These are phyloP conservation scores for Mallotus japonicus DNA, from an alignment of 441 rosid species.

Conservation along the genomic window DNA sequence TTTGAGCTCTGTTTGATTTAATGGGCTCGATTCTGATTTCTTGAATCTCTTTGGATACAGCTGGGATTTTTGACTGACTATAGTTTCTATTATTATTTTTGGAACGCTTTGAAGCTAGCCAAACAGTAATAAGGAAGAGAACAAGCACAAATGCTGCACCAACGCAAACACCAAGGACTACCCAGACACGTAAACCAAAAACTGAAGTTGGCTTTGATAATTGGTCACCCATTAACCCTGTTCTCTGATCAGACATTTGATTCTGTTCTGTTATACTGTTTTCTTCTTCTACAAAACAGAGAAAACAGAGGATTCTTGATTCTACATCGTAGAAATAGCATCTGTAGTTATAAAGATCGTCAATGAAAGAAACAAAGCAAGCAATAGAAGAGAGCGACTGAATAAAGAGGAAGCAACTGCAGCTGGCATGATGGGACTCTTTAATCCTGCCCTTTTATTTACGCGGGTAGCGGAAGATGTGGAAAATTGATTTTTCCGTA, in stretches of 20 bases:
- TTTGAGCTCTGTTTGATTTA: slow-evolving; percentile 14
- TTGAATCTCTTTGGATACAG: slow-evolving; percentile 56
- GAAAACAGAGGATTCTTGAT: slow-evolving; percentile 6
- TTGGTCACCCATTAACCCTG: slow-evolving; percentile 41
- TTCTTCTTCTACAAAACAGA: neutral
- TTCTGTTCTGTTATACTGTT: neutral
- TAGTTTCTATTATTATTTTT: slow-evolving; percentile 25
- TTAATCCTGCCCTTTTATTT: neutral
- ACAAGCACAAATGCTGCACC: slow-evolving; percentile 71
- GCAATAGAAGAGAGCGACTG: slow-evolving; percentile 2
- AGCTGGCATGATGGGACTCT: slow-evolving; percentile 39
- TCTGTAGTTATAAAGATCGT: neutral
- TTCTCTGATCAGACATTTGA: slow-evolving; percentile 32
- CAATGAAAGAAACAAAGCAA: neutral
- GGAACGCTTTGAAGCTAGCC: slow-evolving; percentile 64
- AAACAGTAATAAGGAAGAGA: slow-evolving; percentile 77
- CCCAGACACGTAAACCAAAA: slow-evolving; percentile 74
- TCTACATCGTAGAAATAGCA: neutral
- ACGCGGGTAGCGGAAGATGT: neutral
- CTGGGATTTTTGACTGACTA: slow-evolving; percentile 38
- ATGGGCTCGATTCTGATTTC: slow-evolving; percentile 42
- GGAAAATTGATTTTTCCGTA: neutral
- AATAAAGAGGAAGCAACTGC: slow-evolving; percentile 24
- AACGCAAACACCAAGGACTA: slow-evolving; percentile 75
- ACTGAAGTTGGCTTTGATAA: slow-evolving; percentile 69